phyloP scores from a whole-genome alignment of 345 rosid species.

The Gossypium sturtianum region DNA sequence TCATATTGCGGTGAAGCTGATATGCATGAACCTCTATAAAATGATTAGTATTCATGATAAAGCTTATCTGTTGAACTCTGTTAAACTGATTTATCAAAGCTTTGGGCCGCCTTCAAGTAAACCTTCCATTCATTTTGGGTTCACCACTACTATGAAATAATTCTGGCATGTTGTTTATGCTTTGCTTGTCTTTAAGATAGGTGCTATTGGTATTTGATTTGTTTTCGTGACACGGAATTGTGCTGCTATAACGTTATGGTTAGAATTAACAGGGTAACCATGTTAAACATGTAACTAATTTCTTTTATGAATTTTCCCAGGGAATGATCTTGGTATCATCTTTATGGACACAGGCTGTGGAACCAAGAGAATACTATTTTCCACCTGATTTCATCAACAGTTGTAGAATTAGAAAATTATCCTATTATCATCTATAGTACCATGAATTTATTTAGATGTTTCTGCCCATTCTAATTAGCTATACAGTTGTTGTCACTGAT shows the following conservation, averaged over 20 bases:
- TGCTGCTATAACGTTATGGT: background rate
- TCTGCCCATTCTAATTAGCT: background rate
- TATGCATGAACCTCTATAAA: background rate
- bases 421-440: background rate
- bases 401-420: background rate
- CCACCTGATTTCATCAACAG: background rate
- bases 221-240: background rate
- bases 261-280: background rate
- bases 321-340: conserved; percentile 1
- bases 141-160: background rate
- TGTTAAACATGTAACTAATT: background rate
- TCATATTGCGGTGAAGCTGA: background rate
- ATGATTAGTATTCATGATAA: background rate
- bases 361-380: background rate
- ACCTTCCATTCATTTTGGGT: background rate
- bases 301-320: background rate
- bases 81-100: conserved; percentile 2
- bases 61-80: background rate
- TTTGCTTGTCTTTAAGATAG: background rate
- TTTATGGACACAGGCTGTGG: background rate
- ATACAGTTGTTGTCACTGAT: background rate
- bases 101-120: background rate
- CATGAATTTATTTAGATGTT: background rate
- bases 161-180: background rate
- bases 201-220: background rate